Evolutionary conservation across 257 asterid genomes (phyloP).

Genomic region (Sherardia arvensis): DNA sequence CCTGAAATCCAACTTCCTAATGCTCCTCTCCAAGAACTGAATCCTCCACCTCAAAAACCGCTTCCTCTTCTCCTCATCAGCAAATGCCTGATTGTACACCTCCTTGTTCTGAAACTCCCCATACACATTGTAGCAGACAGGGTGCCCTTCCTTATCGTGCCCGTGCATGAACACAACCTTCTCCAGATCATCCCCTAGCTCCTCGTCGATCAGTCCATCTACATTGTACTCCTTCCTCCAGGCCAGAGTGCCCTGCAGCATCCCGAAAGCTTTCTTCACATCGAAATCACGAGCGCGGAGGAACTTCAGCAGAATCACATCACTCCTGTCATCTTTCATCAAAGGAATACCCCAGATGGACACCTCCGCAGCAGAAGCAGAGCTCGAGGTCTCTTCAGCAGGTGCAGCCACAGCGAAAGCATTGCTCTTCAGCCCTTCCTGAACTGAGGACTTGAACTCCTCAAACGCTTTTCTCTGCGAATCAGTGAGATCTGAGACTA

Average conservation of each 20-base stretch:
- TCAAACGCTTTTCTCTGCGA: constrained; percentile 38
- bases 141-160: constrained; percentile 72
- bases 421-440: constrained; percentile 31
- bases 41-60: constrained; percentile 72
- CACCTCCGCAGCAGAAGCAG: constrained; percentile 31
- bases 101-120: constrained; percentile 92
- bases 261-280: constrained; percentile 50
- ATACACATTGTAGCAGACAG: constrained; percentile 75
- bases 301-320: constrained; percentile 68
- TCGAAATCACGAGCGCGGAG: constrained; percentile 89
- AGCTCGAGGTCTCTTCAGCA: constrained; percentile 11
- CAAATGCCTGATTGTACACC: constrained; percentile 64
- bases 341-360: constrained; percentile 81
- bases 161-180: constrained; percentile 90
- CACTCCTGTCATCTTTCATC: constrained; percentile 56
- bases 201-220: constrained; percentile 54
- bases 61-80: constrained; percentile 72
- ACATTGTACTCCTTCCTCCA: constrained; percentile 66
- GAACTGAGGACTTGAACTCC: constrained; percentile 43
- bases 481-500: constrained; percentile 58
- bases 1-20: constrained; percentile 67
- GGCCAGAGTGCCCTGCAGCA: constrained; percentile 53
- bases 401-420: constrained; percentile 8
- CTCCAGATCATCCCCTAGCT: constrained; percentile 72
- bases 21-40: constrained; percentile 66